phyloP scores from a whole-genome alignment of 148 eudicot genomes.

The Agrostemma githago region DNA sequence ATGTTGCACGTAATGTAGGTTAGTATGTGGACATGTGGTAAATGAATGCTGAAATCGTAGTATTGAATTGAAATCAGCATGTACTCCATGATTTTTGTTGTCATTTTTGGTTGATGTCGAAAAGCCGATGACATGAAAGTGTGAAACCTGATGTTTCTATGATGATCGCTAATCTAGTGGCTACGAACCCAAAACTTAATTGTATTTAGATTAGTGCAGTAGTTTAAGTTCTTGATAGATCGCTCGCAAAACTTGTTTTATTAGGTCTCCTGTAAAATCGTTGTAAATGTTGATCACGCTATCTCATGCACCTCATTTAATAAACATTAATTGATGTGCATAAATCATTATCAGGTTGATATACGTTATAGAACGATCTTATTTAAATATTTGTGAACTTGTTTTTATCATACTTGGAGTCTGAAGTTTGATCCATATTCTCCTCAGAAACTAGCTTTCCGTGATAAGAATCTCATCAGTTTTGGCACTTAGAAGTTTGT shows the following conservation, averaged over 20 bases:
- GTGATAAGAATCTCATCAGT: background rate
- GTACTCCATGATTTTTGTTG: too few relatives aligned
- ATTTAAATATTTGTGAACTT: too few relatives aligned
- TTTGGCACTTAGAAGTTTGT: background rate
- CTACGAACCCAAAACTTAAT: background rate
- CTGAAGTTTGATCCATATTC: background rate
- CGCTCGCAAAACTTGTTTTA: background rate
- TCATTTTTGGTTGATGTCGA: too few relatives aligned
- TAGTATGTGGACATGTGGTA: background rate
- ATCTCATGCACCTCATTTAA: too few relatives aligned
- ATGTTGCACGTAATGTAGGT: background rate
- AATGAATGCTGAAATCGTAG: background rate
- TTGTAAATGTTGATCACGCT: background rate
- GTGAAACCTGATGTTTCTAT: background rate
- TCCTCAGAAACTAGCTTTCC: background rate
- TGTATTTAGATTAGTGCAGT: background rate
- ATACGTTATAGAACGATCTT: too few relatives aligned
- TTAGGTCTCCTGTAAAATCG: background rate
- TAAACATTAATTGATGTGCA: too few relatives aligned
- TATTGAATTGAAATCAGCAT: background rate
- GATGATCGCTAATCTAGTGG: background rate
- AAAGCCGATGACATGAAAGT: background rate
- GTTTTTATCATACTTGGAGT: background rate
- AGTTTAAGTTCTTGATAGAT: background rate
- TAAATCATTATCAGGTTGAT: too few relatives aligned